phyloP scores from a whole-genome alignment of 306 rosid genomes.

The Prinsepia uniflora region DNA sequence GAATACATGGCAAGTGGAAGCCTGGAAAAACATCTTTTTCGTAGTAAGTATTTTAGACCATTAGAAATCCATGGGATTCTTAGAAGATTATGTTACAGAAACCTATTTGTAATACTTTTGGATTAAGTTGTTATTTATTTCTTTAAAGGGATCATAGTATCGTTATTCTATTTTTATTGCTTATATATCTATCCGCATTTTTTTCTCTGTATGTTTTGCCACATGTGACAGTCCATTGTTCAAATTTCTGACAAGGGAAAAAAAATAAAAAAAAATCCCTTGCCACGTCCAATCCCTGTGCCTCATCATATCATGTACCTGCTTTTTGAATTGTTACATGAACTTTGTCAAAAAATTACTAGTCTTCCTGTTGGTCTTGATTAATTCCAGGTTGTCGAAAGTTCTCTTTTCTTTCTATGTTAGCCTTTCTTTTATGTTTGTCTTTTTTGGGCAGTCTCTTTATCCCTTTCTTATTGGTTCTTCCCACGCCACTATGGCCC shows the following conservation, averaged over 20 bases:
- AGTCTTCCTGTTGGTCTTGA: no score
- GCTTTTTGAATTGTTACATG: background rate
- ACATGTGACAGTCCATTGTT: background rate
- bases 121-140: background rate
- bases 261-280: background rate
- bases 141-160: background rate
- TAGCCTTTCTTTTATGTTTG: background rate
- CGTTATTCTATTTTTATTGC: background rate
- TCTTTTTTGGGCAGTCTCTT: background rate
- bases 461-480: background rate
- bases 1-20: constrained; percentile 97
- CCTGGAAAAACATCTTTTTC: constrained; percentile 93
- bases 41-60: constrained; percentile 58
- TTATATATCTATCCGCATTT: background rate
- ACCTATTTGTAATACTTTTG: background rate
- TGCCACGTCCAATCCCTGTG: background rate
- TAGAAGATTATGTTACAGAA: constrained; percentile 2
- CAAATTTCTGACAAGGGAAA: background rate
- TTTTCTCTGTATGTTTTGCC: background rate
- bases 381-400: no score
- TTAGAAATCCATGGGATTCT: constrained; percentile 6
- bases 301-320: background rate
- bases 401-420: no score
- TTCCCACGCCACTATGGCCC: background rate
- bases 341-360: no score